A percentile compares a stretch with the other conserved stretches of the same genome.
phyloP scores from a whole-genome alignment of 805 yeast species.

The Metschnikowia hibisci region DNA sequence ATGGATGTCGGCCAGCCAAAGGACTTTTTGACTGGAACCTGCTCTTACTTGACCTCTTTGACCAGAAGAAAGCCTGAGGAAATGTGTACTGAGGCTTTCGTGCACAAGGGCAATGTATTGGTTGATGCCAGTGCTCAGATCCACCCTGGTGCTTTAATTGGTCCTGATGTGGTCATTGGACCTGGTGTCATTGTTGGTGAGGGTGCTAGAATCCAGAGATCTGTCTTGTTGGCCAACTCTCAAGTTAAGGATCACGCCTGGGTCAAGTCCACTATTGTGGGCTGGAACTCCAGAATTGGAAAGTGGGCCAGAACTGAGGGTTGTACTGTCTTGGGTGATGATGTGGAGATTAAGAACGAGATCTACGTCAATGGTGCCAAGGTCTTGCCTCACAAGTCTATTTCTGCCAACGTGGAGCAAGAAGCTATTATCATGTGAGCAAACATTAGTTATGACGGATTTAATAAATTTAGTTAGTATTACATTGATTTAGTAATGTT shows the following conservation, averaged over 20 bases:
- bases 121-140: slow-evolving; percentile 94
- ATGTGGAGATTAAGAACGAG: slow-evolving; percentile 97
- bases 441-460: not conserved
- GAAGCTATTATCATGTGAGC: slow-evolving; percentile 94
- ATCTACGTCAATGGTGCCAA: slow-evolving; percentile 99
- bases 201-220: slow-evolving; percentile 97
- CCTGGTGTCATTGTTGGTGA: slow-evolving; percentile 95
- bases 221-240: slow-evolving; percentile 88
- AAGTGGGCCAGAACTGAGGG: slow-evolving; percentile 99
- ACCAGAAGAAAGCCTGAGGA: slow-evolving; percentile 72
- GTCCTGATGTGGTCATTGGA: slow-evolving; percentile 97
- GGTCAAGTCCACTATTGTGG: slow-evolving; percentile 96
- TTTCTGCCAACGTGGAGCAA: slow-evolving; percentile 92
- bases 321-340: slow-evolving; percentile 97
- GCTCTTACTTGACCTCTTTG: slow-evolving; percentile 82
- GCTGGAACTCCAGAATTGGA: slow-evolving; percentile 98
- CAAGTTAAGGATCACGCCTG: slow-evolving; percentile 95
- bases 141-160: slow-evolving; percentile 89
- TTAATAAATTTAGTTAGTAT: not conserved
- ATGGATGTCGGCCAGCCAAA: slow-evolving; percentile 99
- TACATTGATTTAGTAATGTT: too few relatives aligned
- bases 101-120: slow-evolving; percentile 88
- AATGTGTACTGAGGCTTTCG: slow-evolving; percentile 65
- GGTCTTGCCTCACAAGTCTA: slow-evolving; percentile 97
- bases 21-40: slow-evolving; percentile 96